Evolutionary conservation across 495 filamentous ascomycete genomes (phyloP).

Genomic region (Acidomyces sp.): DNA sequence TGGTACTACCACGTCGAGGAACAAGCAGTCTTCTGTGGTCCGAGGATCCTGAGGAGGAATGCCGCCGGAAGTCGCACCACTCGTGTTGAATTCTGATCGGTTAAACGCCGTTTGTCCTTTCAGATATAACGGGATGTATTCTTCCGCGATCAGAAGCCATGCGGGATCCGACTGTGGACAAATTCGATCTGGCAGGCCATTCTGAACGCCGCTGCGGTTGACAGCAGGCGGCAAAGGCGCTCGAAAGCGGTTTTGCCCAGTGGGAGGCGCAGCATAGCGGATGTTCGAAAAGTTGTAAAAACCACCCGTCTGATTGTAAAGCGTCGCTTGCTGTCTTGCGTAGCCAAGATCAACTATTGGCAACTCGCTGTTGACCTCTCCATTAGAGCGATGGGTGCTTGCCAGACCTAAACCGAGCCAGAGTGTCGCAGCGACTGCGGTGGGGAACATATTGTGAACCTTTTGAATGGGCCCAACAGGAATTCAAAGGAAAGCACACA

Average conservation of each 20-base stretch:
- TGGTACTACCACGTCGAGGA: slow-evolving; percentile 35
- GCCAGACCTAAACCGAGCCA: no score
- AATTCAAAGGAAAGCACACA: no score
- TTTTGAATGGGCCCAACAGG: no score
- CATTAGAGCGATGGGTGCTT: no score
- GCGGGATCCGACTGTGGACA: slow-evolving; percentile 40
- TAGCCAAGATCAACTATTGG: slow-evolving; percentile 42
- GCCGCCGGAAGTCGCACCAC: slow-evolving; percentile 4
- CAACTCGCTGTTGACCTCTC: slow-evolving; percentile 7
- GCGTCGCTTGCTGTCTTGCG: slow-evolving; percentile 35
- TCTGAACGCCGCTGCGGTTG: slow-evolving; percentile 29
- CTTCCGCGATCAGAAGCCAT: slow-evolving; percentile 30
- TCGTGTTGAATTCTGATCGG: slow-evolving; percentile 21
- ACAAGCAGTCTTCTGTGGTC: slow-evolving; percentile 45
- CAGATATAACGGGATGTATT: slow-evolving; percentile 26
- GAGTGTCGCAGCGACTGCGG: no score
- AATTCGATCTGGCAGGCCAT: slow-evolving; percentile 33
- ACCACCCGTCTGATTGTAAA: slow-evolving; percentile 32
- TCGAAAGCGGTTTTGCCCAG: slow-evolving; percentile 39
- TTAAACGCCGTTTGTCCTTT: slow-evolving; percentile 26
- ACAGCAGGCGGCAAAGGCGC: slow-evolving; percentile 31
- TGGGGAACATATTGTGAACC: no score
- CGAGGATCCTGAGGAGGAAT: slow-evolving; percentile 31
- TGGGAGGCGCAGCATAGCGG: slow-evolving; percentile 44
- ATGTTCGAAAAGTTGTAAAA: slow-evolving; percentile 50